A percentile compares a stretch with the other conserved stretches of the same genome.
phyloP scores from a whole-genome alignment of 805 yeast species.

The Kodamaea hsintzibuensis region DNA sequence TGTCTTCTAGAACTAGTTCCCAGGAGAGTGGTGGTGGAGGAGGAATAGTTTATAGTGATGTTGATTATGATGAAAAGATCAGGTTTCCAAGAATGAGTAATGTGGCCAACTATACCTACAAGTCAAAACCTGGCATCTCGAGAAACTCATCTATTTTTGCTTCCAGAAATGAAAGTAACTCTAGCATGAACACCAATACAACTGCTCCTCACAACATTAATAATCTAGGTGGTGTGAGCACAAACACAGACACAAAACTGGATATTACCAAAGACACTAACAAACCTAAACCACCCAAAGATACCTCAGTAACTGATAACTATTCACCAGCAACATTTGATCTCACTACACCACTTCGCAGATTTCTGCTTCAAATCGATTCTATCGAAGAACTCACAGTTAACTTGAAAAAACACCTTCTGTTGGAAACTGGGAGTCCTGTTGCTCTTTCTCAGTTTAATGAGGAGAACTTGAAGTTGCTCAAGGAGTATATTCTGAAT shows the following conservation, averaged over 20 bases:
- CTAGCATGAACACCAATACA: background rate
- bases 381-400: constrained; percentile 9
- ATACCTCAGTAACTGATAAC: constrained; percentile 4
- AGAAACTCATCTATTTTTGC: constrained; percentile 2
- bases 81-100: constrained; percentile 56
- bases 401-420: constrained; percentile 9
- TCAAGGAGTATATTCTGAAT: constrained; percentile 15
- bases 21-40: constrained; percentile 4
- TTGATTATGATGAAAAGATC: constrained; percentile 54
- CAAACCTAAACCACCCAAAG: background rate
- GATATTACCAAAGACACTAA: background rate
- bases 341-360: constrained; percentile 38
- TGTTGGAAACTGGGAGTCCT: constrained; percentile 4
- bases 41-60: constrained; percentile 8
- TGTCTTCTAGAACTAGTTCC: background rate
- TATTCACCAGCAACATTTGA: constrained; percentile 52
- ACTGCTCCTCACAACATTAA: background rate
- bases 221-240: background rate
- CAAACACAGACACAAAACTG: background rate
- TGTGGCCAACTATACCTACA: constrained; percentile 27
- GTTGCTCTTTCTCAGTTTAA: constrained; percentile 5
- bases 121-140: constrained; percentile 5
- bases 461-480: constrained; percentile 13
- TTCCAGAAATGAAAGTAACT: background rate
- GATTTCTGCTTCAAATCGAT: constrained; percentile 27